phyloP scores from a whole-genome alignment of 2,329 filamentous ascomycete genomes.

The Microcera coccophila region DNA sequence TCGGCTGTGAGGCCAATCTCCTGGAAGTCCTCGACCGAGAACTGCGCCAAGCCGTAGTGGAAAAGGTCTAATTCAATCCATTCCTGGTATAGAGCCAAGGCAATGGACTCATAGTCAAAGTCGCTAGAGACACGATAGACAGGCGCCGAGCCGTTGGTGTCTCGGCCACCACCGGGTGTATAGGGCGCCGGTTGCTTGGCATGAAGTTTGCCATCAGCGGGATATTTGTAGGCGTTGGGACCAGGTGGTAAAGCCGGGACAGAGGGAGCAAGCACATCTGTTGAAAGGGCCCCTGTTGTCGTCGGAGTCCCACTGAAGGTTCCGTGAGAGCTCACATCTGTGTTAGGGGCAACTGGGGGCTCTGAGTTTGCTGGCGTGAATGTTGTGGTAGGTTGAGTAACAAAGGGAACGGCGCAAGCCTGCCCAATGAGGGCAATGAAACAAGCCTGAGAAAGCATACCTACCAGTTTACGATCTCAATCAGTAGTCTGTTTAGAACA shows the following conservation, averaged over 20 bases:
- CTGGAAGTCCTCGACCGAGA: conserved; percentile 65
- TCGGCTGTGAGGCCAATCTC: conserved; percentile 63
- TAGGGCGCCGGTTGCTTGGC: conserved; percentile 67
- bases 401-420: neutral
- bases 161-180: conserved; percentile 66
- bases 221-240: conserved; percentile 64
- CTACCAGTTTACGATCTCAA: neutral
- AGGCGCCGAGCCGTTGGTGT: conserved; percentile 72
- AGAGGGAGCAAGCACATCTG: conserved; percentile 51
- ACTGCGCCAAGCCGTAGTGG: conserved; percentile 68
- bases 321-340: conserved; percentile 63
- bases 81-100: conserved; percentile 73
- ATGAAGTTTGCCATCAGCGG: conserved; percentile 65
- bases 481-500: neutral
- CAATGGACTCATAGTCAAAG: conserved; percentile 77
- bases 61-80: conserved; percentile 84
- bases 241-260: conserved; percentile 57
- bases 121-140: conserved; percentile 76
- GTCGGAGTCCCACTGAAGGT: conserved; percentile 62
- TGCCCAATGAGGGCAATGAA: neutral
- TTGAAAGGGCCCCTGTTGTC: conserved; percentile 65
- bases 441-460: neutral
- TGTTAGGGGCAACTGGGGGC: conserved; percentile 30
- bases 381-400: neutral
- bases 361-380: neutral